Evolutionary conservation across 2,329 filamentous ascomycete species (phyloP).

Genomic region (Aureobasidium musti): DNA sequence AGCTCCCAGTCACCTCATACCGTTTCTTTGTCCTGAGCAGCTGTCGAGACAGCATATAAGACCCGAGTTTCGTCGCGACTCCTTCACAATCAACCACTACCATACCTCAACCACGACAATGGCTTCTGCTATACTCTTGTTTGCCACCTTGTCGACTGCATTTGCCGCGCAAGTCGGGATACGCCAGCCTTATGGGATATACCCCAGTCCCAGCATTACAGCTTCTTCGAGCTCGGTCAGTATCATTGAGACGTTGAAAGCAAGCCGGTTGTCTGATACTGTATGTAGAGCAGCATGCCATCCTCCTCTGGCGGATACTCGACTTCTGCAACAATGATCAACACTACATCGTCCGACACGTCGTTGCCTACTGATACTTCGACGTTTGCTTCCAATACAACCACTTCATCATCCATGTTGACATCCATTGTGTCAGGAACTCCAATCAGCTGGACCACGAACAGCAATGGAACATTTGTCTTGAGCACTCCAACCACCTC

Average conservation of each 20-base stretch:
- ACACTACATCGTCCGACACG: neutral
- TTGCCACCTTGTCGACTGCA: neutral
- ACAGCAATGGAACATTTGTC: neutral
- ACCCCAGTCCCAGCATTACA: conserved; percentile 4
- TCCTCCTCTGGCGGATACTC: neutral
- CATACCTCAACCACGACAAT: neutral
- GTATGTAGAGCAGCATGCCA: neutral
- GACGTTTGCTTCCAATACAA: neutral
- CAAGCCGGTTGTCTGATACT: neutral
- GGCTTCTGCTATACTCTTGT: neutral
- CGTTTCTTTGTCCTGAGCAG: neutral
- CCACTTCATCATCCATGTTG: neutral
- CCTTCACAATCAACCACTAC: neutral
- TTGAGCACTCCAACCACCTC: neutral
- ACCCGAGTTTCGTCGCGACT: neutral
- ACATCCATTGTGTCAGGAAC: neutral
- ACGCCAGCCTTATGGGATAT: conserved; percentile 14
- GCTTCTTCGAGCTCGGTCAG: neutral
- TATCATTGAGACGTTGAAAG: neutral
- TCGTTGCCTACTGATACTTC: neutral
- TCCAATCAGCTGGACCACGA: neutral
- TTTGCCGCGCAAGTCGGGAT: neutral
- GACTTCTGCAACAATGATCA: neutral
- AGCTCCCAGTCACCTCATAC: neutral
- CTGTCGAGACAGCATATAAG: neutral